Percentiles rank a stretch among this genome's conserved stretches.
Evolutionary conservation across 2,329 filamentous ascomycete species (phyloP).

Genomic region (Fusarium mangiferae): DNA sequence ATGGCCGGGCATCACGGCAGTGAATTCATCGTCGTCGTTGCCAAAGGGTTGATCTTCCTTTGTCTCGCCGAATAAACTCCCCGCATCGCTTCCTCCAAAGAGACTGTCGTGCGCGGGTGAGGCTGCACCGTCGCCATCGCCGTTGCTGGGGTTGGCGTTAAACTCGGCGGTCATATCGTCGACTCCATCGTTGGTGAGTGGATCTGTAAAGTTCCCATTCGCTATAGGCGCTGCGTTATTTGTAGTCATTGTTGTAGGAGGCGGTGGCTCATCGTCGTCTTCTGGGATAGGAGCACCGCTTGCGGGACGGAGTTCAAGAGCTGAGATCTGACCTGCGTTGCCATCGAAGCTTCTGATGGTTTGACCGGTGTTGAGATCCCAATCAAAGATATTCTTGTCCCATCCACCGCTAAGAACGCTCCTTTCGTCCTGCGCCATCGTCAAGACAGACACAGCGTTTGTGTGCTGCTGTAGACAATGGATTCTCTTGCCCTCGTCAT

Average conservation of each 20-base stretch:
- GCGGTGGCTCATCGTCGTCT: constrained; percentile 69
- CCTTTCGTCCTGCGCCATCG: constrained; percentile 83
- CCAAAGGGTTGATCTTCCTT: constrained; percentile 71
- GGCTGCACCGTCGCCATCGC: constrained; percentile 63
- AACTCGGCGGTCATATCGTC: constrained; percentile 40
- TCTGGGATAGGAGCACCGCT: constrained; percentile 80
- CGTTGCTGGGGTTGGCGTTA: constrained; percentile 19
- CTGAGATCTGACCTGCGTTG: constrained; percentile 84
- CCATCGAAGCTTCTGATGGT: constrained; percentile 80
- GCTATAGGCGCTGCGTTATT: constrained; percentile 73
- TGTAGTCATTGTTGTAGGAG: constrained; percentile 78
- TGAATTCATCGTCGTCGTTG: constrained; percentile 87
- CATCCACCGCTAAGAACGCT: constrained; percentile 92
- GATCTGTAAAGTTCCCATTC: constrained; percentile 58
- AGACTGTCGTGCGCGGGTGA: constrained; percentile 81
- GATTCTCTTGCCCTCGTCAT: constrained; percentile 94
- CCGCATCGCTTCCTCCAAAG: constrained; percentile 81
- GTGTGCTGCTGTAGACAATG: constrained; percentile 83
- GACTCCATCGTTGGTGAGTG: constrained; percentile 29
- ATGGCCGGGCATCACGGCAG: constrained; percentile 58
- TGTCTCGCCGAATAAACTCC: constrained; percentile 88
- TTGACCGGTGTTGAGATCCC: constrained; percentile 91
- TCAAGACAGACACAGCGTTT: constrained; percentile 90
- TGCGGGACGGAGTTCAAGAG: constrained; percentile 84
- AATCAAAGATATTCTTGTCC: constrained; percentile 95